Base-by-base conservation (phyloP, 1,284 basidiomycete species). In the Spongispora temasekensis region DNA sequence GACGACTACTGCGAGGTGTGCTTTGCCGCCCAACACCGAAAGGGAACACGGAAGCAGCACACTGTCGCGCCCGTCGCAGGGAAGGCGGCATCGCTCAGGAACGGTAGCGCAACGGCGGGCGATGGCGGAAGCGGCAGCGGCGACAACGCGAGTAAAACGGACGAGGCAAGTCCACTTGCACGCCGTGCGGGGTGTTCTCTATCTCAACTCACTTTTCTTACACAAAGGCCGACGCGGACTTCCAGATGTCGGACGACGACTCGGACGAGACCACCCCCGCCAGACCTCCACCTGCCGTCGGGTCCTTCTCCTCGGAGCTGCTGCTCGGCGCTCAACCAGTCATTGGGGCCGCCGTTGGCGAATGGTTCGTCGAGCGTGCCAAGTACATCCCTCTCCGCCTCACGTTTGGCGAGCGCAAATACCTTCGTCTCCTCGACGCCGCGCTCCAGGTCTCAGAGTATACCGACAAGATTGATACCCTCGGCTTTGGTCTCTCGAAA, bases 1-100 rank as follows among this genome's bases (percentile, higher is more conserved):
- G 91, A 93, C 71, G 75, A 80, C 35, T 93, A 86, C 68, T 93
- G 91, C 63, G 88, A 92, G 71, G 91, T 93, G 25, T 93, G 91
- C 77, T 93, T 89, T 72, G 83, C 88, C 13, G 83, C 90, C 1
- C 90, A 90, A 69, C 91, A 93, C 73, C 79, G 91, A 54, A 93
- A 93, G 67, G 91, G 91, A 19, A 80, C 85, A 5, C 81, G 91
- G 53, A 91, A 88, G 73, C 72, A 73, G 48, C 91, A 93, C 72
- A 74, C 75, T 5, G 78, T 79, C n/a, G 87, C 81, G 62, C 76
- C 83, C 30, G 67, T 91, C 46, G 63, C 66, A 19, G 48, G 44
- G n/a, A n/a, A n/a, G n/a, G n/a, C n/a, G n/a, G n/a, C n/a, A n/a
- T n/a, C n/a, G n/a, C n/a, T n/a, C n/a, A n/a, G 58, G 40, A 76